A percentile compares a stretch with the other conserved stretches of the same genome.
Evolutionary conservation across 139 green algal genomes (phyloP).

Genomic region (Chloropicon primus): DNA sequence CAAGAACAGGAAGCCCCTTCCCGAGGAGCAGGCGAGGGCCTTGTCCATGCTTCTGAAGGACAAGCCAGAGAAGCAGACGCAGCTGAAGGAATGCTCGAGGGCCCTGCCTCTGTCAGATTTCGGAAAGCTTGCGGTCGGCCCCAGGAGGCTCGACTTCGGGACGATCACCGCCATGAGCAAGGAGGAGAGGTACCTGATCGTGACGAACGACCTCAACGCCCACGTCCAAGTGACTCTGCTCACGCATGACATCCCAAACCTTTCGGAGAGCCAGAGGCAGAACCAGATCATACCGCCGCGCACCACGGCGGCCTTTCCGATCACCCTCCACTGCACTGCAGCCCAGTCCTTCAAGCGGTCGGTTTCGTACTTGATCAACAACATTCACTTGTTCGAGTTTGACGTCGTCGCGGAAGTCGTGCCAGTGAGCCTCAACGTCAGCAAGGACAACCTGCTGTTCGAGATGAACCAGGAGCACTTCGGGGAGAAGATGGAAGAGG

Average conservation of each 20-base stretch:
- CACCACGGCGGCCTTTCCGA: slow-evolving; percentile 29
- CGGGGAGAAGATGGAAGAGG: slow-evolving; percentile 39
- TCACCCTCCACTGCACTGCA: slow-evolving; percentile 22
- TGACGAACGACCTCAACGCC: slow-evolving; percentile 40
- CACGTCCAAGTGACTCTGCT: slow-evolving; percentile 46
- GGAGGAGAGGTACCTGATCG: slow-evolving; percentile 28
- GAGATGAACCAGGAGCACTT: slow-evolving; percentile 22
- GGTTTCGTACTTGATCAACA: slow-evolving; percentile 56
- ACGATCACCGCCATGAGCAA: slow-evolving; percentile 11
- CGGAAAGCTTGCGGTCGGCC: slow-evolving; percentile 9
- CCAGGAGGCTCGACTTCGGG: slow-evolving; percentile 16
- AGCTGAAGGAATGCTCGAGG: slow-evolving; percentile 9
- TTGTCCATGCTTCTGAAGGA: neutral
- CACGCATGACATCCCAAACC: slow-evolving; percentile 18
- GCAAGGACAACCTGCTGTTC: neutral
- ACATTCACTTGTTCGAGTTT: slow-evolving; percentile 37
- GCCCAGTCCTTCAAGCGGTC: slow-evolving; percentile 23
- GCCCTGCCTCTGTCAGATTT: slow-evolving; percentile 10
- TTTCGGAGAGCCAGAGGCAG: slow-evolving; percentile 11
- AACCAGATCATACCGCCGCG: slow-evolving; percentile 15
- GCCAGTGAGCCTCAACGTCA: slow-evolving; percentile 27
- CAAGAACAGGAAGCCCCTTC: neutral
- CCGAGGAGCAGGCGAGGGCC: neutral
- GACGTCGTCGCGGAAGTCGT: slow-evolving; percentile 41
- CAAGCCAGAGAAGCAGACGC: slow-evolving; percentile 5